Evolutionary conservation across 371 early-diverging fungal species (phyloP).

Genomic region (Rhizopus stolonifer): DNA sequence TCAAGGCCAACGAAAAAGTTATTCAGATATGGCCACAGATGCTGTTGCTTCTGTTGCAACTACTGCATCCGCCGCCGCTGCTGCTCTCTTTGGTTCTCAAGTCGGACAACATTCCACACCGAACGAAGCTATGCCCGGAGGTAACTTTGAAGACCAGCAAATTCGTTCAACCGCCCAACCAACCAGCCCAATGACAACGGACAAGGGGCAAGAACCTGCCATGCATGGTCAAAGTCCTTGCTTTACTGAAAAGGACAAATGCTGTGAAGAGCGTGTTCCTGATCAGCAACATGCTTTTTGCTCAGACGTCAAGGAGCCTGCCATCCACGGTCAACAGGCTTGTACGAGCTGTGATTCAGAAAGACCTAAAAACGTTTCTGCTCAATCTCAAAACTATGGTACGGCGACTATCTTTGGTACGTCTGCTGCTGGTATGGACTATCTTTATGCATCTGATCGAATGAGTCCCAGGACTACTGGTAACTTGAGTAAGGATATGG

Average conservation of each 20-base stretch:
- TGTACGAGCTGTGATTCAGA: slow-evolving; percentile 1
- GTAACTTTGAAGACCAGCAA: no score
- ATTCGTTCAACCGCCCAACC: no score
- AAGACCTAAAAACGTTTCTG: neutral
- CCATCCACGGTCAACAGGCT: slow-evolving; percentile 13
- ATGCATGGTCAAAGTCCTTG: slow-evolving; percentile 18
- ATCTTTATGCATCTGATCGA: neutral
- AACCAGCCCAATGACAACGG: neutral
- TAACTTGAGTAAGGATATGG: no score
- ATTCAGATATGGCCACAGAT: slow-evolving; percentile 4
- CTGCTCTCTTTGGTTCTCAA: slow-evolving; percentile 11
- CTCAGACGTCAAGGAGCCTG: slow-evolving; percentile 5
- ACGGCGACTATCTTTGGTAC: neutral
- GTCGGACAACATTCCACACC: neutral
- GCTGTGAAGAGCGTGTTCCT: neutral
- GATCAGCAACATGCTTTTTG: slow-evolving; percentile 6
- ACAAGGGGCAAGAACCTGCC: slow-evolving; percentile 10
- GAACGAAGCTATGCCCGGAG: no score
- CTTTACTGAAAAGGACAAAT: slow-evolving; percentile 1
- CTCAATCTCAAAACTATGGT: neutral
- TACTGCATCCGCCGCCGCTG: slow-evolving; percentile 9
- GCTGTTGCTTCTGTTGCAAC: slow-evolving; percentile 9
- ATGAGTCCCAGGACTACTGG: no score
- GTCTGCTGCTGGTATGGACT: neutral
- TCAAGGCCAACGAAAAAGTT: neutral